phyloP scores from a whole-genome alignment of 306 rosid genomes.

The Trifolium fragiferum region DNA sequence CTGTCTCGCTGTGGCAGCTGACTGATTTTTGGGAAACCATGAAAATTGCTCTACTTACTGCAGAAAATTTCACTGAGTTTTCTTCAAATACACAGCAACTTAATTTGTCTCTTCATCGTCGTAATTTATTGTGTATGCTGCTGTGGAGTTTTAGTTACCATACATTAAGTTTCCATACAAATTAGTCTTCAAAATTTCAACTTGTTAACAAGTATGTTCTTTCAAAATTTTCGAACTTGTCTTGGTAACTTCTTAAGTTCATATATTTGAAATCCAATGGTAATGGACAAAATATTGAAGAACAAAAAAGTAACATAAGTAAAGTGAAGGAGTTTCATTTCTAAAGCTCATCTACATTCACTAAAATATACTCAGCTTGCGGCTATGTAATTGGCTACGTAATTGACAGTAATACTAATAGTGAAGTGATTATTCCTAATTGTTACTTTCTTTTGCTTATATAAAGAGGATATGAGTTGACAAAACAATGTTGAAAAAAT shows the following conservation, averaged over 20 bases:
- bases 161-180: too few species aligned
- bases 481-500: neutral
- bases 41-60: too few species aligned
- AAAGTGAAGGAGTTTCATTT: neutral
- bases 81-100: too few species aligned
- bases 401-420: neutral
- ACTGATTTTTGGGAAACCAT: too few species aligned
- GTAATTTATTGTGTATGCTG: too few species aligned
- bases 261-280: neutral
- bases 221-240: too few species aligned
- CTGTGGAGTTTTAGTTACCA: too few species aligned
- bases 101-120: too few species aligned
- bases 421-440: neutral
- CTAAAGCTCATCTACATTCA: neutral
- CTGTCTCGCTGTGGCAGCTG: too few species aligned
- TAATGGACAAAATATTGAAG: neutral
- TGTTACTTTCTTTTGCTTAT: neutral
- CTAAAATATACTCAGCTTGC: neutral
- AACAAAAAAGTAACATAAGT: neutral
- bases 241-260: neutral
- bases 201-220: too few species aligned
- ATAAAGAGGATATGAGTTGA: slow-evolving; percentile 1
- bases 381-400: slow-evolving; percentile 14
- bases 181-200: too few species aligned
- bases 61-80: too few species aligned